Evolutionary conservation across 2,329 filamentous ascomycete genomes (phyloP).

Genomic region (Tolypocladium paradoxum): DNA sequence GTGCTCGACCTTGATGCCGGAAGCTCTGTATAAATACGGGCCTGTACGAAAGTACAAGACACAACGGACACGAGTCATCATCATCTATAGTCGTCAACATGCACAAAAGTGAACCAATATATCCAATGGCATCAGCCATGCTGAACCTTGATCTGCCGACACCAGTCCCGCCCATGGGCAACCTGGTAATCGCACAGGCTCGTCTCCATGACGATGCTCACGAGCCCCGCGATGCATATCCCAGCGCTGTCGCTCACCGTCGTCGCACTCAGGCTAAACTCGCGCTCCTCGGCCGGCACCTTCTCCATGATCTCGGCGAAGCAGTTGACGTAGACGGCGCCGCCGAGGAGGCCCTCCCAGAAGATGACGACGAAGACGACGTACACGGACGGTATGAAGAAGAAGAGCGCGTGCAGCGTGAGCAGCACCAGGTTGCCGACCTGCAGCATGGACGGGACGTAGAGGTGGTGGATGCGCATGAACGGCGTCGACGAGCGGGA

Average conservation of each 20-base stretch:
- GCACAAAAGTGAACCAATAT: neutral
- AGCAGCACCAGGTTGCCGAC: constrained; percentile 66
- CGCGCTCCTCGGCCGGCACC: constrained; percentile 64
- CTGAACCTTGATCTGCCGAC: constrained; percentile 41
- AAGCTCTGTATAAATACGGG: neutral
- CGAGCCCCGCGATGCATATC: constrained; percentile 77
- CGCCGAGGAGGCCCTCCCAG: constrained; percentile 89
- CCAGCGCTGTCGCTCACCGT: constrained; percentile 87
- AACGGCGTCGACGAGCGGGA: constrained; percentile 88
- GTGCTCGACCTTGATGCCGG: too few relatives aligned
- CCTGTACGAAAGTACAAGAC: neutral
- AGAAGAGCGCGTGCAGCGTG: constrained; percentile 63
- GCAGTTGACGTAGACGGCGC: constrained; percentile 88
- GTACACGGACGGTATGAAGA: constrained; percentile 78
- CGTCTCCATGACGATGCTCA: constrained; percentile 75
- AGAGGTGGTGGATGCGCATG: constrained; percentile 68
- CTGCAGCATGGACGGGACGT: constrained; percentile 74
- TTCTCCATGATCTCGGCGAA: constrained; percentile 90
- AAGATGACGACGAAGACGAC: constrained; percentile 78
- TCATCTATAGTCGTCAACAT: neutral
- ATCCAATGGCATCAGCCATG: constrained; percentile 1
- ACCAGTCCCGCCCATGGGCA: constrained; percentile 65
- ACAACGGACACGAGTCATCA: neutral
- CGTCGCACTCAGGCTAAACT: constrained; percentile 84
- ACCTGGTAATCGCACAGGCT: constrained; percentile 79